Percentiles rank a stretch among this genome's conserved stretches.
phyloP scores from a whole-genome alignment of 169 alveolate genomes.

The Cryptosporidium baileyi region DNA sequence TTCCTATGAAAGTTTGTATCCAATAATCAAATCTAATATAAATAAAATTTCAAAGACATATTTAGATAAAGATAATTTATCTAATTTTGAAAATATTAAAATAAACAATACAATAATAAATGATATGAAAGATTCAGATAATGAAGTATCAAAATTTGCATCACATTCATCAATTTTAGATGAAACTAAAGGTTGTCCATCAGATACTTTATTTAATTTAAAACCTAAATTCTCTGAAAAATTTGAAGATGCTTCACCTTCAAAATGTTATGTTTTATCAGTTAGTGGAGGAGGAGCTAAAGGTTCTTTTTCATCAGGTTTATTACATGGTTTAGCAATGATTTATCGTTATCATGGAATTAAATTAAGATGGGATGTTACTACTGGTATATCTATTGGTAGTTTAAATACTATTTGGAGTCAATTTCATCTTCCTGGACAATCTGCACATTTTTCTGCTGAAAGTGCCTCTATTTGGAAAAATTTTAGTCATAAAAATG shows the following conservation, averaged over 20 bases:
- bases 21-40: too few species aligned
- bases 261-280: slow-evolving; percentile 29
- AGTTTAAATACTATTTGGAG: slow-evolving; percentile 32
- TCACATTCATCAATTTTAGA: neutral
- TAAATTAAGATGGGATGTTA: slow-evolving; percentile 65
- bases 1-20: too few species aligned
- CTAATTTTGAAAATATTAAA: too few species aligned
- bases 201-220: slow-evolving; percentile 24
- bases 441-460: slow-evolving; percentile 17
- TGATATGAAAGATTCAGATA: neutral
- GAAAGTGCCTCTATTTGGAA: slow-evolving; percentile 54
- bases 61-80: too few species aligned
- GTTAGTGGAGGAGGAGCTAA: slow-evolving; percentile 67
- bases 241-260: slow-evolving; percentile 45
- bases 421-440: slow-evolving; percentile 34
- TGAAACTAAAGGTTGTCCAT: neutral
- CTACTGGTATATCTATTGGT: slow-evolving; percentile 55
- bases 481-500: slow-evolving; percentile 18
- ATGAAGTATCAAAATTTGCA: neutral
- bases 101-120: too few species aligned
- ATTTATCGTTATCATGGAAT: slow-evolving; percentile 28
- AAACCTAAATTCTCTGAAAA: neutral
- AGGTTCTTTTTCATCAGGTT: slow-evolving; percentile 53
- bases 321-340: slow-evolving; percentile 13
- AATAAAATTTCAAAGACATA: too few species aligned